Conservation (phyloP, 176 grass and related monocot species). For the Phyllostachys edulis region DNA sequence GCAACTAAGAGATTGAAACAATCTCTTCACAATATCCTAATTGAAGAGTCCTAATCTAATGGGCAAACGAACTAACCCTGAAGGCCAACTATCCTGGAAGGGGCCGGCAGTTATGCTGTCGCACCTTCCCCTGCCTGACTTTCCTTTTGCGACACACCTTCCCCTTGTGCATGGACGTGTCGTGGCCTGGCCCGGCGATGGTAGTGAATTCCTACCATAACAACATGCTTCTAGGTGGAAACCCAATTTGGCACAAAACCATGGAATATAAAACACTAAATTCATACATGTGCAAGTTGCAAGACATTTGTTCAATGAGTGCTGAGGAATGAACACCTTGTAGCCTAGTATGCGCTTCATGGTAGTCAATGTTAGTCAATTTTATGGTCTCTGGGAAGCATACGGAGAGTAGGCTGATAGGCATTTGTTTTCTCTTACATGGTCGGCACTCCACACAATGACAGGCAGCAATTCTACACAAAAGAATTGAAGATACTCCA, state of each 20-base stretch:
- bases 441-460: neutral
- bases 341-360: neutral
- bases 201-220: no score
- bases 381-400: constrained; percentile 1
- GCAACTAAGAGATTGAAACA: no score
- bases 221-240: neutral
- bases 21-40: no score
- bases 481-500: neutral
- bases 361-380: neutral
- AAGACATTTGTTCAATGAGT: neutral
- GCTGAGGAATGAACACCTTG: neutral
- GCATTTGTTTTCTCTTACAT: neutral
- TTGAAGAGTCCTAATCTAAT: no score
- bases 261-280: neutral
- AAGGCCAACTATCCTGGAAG: no score
- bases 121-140: no score
- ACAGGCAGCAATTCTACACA: neutral
- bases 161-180: no score
- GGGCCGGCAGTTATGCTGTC: no score
- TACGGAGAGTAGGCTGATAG: neutral
- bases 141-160: no score
- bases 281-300: neutral
- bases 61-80: no score
- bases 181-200: no score
- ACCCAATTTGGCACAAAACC: neutral